Evolutionary conservation across 164 flowering plant genomes (phyloP), one percentile per base, ranked within the genome.

Genomic region (Sedum album): DNA sequence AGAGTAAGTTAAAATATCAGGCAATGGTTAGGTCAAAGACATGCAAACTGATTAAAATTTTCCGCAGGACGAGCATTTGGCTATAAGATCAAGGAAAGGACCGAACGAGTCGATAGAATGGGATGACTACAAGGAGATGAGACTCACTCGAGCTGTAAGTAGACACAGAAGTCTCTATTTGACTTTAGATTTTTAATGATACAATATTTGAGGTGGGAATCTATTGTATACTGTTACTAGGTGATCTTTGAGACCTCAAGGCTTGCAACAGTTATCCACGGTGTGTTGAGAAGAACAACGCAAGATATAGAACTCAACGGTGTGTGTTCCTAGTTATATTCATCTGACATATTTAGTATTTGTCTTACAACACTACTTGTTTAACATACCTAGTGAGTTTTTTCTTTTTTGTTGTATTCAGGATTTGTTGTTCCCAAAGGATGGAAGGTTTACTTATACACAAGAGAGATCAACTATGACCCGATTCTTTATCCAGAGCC

Each of bases 191-290:
- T 57, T 57, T 8, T 0, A 28, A 57, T 13, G 4, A 10, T 20
- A 28, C 33, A 11, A n/a, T 1, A 11, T 20, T 26, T 8, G 28
- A 51, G 60, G 23, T 23, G 13, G 6, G 6, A 17, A 51, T 51
- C 6, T 51, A 20, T 66, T 57, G 26, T n/a, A n/a, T n/a, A n/a
- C n/a, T n/a, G n/a, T n/a, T n/a, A n/a, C n/a, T 83, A 87, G 93
- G 93, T 88, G 71, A 86, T 88, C 6, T 81, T 79, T 69, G 91
- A 88, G 74, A 86, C 94, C 6, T 82, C 86, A 63, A 86, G 94
- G 75, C 71, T 88, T 44, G 91, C 94, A 13, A 82, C 89, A 17
- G 78, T 86, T 62, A 86, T 88, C 3, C 85, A 88, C 76, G 94
- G 91, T 23, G 94, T 88, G 18, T 35, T 88, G 78, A 85, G 94